These are phyloP conservation scores for Exophiala spinifera DNA, from an alignment of 2,329 filamentous ascomycete genomes.

Conservation along the genomic window DNA sequence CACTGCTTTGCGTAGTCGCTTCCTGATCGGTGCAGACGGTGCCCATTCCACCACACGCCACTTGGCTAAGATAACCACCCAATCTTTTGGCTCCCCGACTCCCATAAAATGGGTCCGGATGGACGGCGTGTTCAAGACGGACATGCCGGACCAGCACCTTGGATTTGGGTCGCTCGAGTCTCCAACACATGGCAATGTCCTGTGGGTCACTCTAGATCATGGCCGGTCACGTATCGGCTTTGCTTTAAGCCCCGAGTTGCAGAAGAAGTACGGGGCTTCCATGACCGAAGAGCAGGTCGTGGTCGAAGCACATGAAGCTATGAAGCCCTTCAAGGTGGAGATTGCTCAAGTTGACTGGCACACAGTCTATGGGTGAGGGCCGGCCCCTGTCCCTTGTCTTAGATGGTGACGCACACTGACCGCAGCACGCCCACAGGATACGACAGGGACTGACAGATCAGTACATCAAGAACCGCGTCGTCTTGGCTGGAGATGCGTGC, in stretches of 20 bases:
- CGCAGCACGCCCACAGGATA: background rate
- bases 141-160: too few relatives aligned
- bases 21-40: constrained; percentile 26
- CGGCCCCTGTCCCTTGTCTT: background rate
- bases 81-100: too few relatives aligned
- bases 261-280: background rate
- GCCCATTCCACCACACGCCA: constrained; percentile 17
- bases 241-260: background rate
- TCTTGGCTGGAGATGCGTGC: constrained; percentile 32
- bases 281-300: background rate
- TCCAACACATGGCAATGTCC: constrained; percentile 3
- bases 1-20: background rate
- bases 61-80: too few relatives aligned
- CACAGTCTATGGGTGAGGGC: background rate
- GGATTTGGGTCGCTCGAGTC: background rate
- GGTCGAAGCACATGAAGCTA: background rate
- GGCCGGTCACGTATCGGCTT: constrained; percentile 1
- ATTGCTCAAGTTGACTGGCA: constrained; percentile 3
- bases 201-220: constrained; percentile 5
- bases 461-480: background rate
- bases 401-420: too few relatives aligned
- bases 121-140: background rate
- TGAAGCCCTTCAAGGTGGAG: constrained; percentile 4
- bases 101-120: constrained; percentile 4
- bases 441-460: background rate